Evolutionary conservation across 805 yeast species (phyloP), one percentile per base, ranked within the genome.

Genomic region (Dipodascopsis tothii): DNA sequence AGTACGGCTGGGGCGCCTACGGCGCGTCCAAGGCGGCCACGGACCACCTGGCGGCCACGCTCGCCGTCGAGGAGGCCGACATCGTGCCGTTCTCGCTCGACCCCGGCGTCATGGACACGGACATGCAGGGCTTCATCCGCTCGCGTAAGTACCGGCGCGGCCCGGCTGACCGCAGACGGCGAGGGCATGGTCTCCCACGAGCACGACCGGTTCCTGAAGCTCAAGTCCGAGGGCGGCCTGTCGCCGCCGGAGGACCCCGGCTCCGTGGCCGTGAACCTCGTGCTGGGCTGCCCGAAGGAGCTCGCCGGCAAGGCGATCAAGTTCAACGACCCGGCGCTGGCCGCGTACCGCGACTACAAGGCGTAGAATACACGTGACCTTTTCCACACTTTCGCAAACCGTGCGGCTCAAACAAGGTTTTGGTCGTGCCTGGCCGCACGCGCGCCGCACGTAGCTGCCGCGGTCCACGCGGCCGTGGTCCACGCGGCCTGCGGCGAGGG

Each of bases 41-140:
- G 40, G 87, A 90, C 61, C 87, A 81, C 56, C 72, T 86, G 41
- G 78, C 84, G 4, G 58, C 66, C 37, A 76, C 84, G 11, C 60
- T 90, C 14, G 81, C 84, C 1, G 68, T 65, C 4, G 96, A 87
- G 56, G 87, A 83, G 59, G 66, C 70, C 1, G 70, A 66, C 0
- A 64, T 86, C n/a, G 62, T 66, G 28, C 68, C 81, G 3, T 65
- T 87, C 7, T 70, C 96, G 0, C 72, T 92, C 20, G 96, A 95
- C 0, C 97, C 97, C 0, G 97, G 98, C 3, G 94, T 86, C 1
- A 96, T 92, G 1, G 85, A 85, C 59, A 90, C 98, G 1, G 69
- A 68, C 18, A 90, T 92, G 97, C 97, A 92, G 65, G 60, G 52
- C 5, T 50, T 6, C 9, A 9, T 25, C 30, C 30, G 30, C 14